These are phyloP conservation scores for Oryza australiensis DNA, from an alignment of 176 grass and related monocot genomes.

Conservation along the genomic window DNA sequence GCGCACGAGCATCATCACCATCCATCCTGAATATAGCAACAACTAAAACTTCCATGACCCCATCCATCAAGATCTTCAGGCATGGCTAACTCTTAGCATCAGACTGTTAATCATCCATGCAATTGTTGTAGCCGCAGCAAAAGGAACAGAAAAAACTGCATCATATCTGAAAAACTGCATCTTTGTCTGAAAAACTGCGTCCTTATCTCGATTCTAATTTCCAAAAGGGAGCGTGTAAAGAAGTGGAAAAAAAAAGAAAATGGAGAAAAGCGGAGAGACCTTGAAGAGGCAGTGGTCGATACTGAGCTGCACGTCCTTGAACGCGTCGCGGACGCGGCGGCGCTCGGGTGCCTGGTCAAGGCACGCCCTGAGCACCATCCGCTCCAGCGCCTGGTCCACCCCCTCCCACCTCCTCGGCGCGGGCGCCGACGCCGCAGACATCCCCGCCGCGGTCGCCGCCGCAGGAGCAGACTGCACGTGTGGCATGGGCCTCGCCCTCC, in stretches of 20 bases:
- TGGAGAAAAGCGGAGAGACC: constrained; percentile 4
- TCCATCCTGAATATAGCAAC: neutral
- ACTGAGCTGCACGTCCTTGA: constrained; percentile 78
- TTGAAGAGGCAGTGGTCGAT: constrained; percentile 95
- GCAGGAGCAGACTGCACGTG: constrained; percentile 27
- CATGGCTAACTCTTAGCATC: neutral
- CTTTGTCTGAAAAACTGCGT: neutral
- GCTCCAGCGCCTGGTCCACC: constrained; percentile 67
- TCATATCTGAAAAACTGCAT: neutral
- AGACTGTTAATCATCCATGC: neutral
- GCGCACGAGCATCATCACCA: neutral
- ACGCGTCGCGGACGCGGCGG: constrained; percentile 72
- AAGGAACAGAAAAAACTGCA: neutral
- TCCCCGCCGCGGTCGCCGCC: constrained; percentile 13
- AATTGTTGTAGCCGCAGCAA: neutral
- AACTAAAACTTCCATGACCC: neutral
- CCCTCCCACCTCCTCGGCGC: constrained; percentile 51
- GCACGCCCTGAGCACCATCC: constrained; percentile 55
- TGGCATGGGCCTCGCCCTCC: constrained; percentile 2
- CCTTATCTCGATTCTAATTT: neutral
- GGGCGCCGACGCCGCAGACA: constrained; percentile 19
- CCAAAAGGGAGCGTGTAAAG: neutral
- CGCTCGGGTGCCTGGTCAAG: constrained; percentile 76
- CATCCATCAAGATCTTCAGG: neutral
- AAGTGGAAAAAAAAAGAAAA: neutral